phyloP scores from a whole-genome alignment of 129 eudicot genomes.

The Smallanthus sonchifolius region DNA sequence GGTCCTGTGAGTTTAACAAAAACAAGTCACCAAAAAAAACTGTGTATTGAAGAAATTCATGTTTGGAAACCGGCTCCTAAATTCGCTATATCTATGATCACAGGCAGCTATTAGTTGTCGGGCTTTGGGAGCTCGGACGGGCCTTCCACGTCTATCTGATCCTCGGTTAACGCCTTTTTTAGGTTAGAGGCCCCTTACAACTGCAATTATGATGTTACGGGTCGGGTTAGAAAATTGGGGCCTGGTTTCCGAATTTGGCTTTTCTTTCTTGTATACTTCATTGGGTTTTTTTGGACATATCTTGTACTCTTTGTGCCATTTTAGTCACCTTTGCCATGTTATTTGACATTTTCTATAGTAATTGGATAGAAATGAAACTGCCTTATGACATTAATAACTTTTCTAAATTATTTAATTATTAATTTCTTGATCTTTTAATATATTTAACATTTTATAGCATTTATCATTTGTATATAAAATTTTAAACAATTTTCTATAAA shows the following conservation, averaged over 20 bases:
- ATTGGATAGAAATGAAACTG: no score
- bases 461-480: no score
- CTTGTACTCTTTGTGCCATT: constrained; percentile 24
- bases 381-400: no score
- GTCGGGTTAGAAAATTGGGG: constrained; percentile 22
- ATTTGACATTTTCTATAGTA: background rate
- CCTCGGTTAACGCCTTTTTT: constrained; percentile 63
- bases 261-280: constrained; percentile 23
- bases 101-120: constrained; percentile 79
- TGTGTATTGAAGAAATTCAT: background rate
- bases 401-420: no score
- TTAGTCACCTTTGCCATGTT: constrained; percentile 6
- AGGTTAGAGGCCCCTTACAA: constrained; percentile 31
- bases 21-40: background rate
- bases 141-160: constrained; percentile 68
- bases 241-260: constrained; percentile 24
- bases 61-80: background rate
- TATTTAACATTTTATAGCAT: no score
- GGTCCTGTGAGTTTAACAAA: background rate
- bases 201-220: background rate
- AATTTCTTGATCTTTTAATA: no score
- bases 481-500: no score
- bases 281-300: constrained; percentile 26
- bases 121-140: constrained; percentile 84
- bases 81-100: constrained; percentile 3